Conservation (phyloP, 306 rosid species). For the Prinsepia uniflora region DNA sequence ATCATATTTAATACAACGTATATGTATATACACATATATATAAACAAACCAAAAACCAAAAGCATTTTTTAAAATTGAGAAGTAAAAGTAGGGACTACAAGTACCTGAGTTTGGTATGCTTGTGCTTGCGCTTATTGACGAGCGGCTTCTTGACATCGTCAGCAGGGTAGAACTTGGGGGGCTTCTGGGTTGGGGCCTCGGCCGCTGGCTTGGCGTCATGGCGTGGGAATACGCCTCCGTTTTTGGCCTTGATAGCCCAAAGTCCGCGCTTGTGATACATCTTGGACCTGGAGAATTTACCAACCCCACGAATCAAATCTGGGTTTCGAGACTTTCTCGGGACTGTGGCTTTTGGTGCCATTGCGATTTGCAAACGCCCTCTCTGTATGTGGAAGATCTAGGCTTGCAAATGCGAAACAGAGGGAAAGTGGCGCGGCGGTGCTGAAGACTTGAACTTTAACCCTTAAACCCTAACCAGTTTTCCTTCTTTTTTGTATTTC, state of each 20-base stretch:
- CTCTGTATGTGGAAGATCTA: not conserved
- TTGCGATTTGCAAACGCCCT: not conserved
- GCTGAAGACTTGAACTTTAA: not conserved
- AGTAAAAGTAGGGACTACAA: not conserved
- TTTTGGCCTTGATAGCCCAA: slow-evolving; percentile 39
- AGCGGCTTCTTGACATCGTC: slow-evolving; percentile 36
- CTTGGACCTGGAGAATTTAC: slow-evolving; percentile 34
- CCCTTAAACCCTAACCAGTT: not conserved
- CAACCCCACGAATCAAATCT: slow-evolving; percentile 33
- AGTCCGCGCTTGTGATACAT: slow-evolving; percentile 40
- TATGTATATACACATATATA: too few species aligned
- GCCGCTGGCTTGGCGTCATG: slow-evolving; percentile 30
- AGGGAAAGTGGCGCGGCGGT: not conserved
- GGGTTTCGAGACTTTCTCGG: slow-evolving; percentile 29
- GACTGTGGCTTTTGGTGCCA: slow-evolving; percentile 28
- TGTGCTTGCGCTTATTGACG: slow-evolving; percentile 30
- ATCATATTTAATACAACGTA: not conserved
- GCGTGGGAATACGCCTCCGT: slow-evolving; percentile 34
- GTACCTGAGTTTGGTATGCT: slow-evolving; percentile 36
- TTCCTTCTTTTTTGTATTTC: not conserved
- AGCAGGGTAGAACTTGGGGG: slow-evolving; percentile 36
- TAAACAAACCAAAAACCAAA: not conserved
- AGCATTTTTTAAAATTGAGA: not conserved
- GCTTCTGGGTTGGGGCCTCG: slow-evolving; percentile 12
- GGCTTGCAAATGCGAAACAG: not conserved